phyloP scores from a whole-genome alignment of 768 basidiomycete species.

The Lentinula lateritia region DNA sequence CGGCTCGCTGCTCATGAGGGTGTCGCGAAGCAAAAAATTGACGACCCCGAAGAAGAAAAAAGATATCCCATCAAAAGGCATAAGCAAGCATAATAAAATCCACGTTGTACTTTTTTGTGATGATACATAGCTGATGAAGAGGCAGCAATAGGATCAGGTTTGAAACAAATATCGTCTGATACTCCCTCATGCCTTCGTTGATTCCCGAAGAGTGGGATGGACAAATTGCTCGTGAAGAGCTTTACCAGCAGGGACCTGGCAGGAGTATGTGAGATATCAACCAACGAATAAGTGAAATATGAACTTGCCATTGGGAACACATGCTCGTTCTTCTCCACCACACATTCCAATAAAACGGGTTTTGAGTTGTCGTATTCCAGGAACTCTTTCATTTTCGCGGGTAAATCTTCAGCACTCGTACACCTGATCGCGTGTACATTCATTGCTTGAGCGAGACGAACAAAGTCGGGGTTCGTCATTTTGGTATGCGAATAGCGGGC shows the following conservation, averaged over 20 bases:
- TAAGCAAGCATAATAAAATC: no score
- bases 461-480: slow-evolving; percentile 96
- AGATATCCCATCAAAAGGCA: no score
- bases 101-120: no score
- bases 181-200: not conserved
- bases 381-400: slow-evolving; percentile 97
- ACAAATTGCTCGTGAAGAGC: slow-evolving; percentile 90
- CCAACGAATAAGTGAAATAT: not conserved
- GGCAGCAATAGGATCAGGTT: no score
- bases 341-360: slow-evolving; percentile 89
- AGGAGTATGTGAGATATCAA: slow-evolving; percentile 10
- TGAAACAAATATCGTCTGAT: no score
- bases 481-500: slow-evolving; percentile 93
- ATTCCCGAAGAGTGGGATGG: slow-evolving; percentile 46
- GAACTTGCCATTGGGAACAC: slow-evolving; percentile 82
- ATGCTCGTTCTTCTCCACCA: slow-evolving; percentile 80
- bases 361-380: slow-evolving; percentile 85
- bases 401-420: slow-evolving; percentile 64
- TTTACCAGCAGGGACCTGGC: slow-evolving; percentile 84
- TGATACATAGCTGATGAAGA: no score
- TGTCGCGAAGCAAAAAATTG: no score
- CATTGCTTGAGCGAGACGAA: slow-evolving; percentile 86
- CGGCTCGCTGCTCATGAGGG: not conserved
- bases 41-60: no score
- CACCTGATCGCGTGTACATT: slow-evolving; percentile 87